Percentiles rank a stretch among this genome's conserved stretches.
phyloP scores from a whole-genome alignment of 1,284 basidiomycete genomes.

The Microbotryomycetes sp. region DNA sequence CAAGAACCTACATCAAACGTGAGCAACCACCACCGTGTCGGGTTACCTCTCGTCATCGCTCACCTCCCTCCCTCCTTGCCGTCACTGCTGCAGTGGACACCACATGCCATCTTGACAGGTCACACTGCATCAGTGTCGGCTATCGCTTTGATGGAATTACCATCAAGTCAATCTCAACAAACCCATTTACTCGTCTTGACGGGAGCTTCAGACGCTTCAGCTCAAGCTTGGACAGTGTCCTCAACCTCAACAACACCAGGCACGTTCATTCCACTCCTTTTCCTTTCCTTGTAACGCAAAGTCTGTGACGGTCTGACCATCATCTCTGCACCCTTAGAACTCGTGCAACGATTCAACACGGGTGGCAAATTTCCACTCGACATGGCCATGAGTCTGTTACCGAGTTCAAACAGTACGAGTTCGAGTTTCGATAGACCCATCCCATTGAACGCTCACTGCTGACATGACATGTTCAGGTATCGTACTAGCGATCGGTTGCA shows the following conservation, averaged over 20 bases:
- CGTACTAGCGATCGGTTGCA: slow-evolving; percentile 68
- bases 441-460: background rate
- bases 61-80: slow-evolving; percentile 65
- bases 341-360: slow-evolving; percentile 58
- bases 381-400: slow-evolving; percentile 58
- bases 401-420: slow-evolving; percentile 58
- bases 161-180: slow-evolving; percentile 3
- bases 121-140: slow-evolving; percentile 25
- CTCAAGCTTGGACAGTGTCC: slow-evolving; percentile 63
- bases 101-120: slow-evolving; percentile 2
- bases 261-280: background rate
- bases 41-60: too few species aligned
- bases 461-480: slow-evolving; percentile 48
- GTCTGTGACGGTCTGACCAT: background rate
- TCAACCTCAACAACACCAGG: slow-evolving; percentile 14
- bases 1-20: slow-evolving; percentile 17
- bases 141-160: slow-evolving; percentile 14
- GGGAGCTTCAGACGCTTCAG: slow-evolving; percentile 67
- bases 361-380: slow-evolving; percentile 69
- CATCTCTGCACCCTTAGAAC: slow-evolving; percentile 37
- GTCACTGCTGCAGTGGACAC: slow-evolving; percentile 13
- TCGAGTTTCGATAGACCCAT: background rate
- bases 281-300: background rate
- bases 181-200: slow-evolving; percentile 53
- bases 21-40: too few species aligned